Evolutionary conservation across 2,329 filamentous ascomycete genomes (phyloP).

Genomic region (Coniochaeta sp.): DNA sequence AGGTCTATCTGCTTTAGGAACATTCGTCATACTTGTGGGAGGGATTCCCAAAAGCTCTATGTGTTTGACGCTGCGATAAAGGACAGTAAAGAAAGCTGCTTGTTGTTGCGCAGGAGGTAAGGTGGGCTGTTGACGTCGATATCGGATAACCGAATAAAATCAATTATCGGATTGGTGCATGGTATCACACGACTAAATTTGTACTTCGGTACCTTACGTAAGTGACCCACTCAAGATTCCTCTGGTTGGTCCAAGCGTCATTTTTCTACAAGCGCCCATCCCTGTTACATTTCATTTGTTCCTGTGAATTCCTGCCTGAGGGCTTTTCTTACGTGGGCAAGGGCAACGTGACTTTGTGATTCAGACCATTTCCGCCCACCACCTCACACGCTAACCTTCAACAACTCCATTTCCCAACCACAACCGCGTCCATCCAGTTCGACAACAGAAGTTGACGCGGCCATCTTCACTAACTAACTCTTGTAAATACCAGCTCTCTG

Average conservation of each 20-base stretch:
- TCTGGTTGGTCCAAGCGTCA: background rate
- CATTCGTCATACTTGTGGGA: constrained; percentile 63
- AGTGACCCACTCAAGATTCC: no score
- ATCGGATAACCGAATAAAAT: background rate
- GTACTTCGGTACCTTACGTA: no score
- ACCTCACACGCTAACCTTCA: background rate
- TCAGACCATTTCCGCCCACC: background rate
- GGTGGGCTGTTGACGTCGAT: background rate
- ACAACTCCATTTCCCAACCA: constrained; percentile 1
- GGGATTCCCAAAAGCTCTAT: constrained; percentile 12
- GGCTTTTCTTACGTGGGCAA: background rate
- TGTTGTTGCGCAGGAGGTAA: background rate
- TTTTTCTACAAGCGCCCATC: background rate
- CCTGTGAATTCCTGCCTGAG: background rate
- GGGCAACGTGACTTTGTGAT: background rate
- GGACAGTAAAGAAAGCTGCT: background rate
- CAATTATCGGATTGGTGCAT: background rate
- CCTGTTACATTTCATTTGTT: background rate
- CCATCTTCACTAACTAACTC: background rate
- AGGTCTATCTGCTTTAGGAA: constrained; percentile 94
- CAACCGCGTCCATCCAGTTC: background rate
- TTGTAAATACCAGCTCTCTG: background rate
- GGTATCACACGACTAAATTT: background rate
- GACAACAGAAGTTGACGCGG: background rate
- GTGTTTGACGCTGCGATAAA: background rate